Base-by-base conservation (phyloP, 306 rosid genomes). In the Gastrolobium villosum region DNA sequence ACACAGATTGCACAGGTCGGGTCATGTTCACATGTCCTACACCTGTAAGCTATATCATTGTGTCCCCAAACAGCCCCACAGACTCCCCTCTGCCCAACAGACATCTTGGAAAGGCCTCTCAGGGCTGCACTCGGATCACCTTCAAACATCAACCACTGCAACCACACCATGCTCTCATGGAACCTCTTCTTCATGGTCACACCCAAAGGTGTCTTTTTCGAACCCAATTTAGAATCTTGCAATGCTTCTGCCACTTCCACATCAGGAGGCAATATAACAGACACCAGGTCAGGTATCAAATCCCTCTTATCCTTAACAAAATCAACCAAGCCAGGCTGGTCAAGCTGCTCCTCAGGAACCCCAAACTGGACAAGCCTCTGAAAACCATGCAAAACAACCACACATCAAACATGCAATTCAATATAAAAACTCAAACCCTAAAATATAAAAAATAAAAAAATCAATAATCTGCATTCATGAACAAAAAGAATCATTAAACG, bases 71-170 rank as follows among this genome's bases (percentile, higher is more conserved):
- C 97, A 64, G 97, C 83, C 44, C 98, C 99, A 44, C 99, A 96
- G 3, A 96, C 91, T 78, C 99, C 99, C 32, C 94, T 90, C 88
- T 88, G 93, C 32, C 96, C 94, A 44, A 55, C 84, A 78, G 93
- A 88, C 90, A 91, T 77, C 10, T 65, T 60, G 39, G 92, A 81
- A 67, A 96, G 97, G 41, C 53, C 75, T 82, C 37, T 79, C 80
- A 87, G 70, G 41, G 88, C 88, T 40, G 59, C 37, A 37, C 8
- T 10, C 2, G 98, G 97, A 7, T 96, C 96, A 36, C 90, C 92
- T 88, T 91, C 93, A 78, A 96, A 96, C 94, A 96, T 96, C 90
- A 96, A 84, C 98, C 99, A 96, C 68, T 93, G 94, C 59, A 93
- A 76, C 98, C 99, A 96, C 39, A 5, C 8, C 96, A 93, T 75